Conservation (phyloP, 257 asterid species). For the Ajuga chamaepitys region DNA sequence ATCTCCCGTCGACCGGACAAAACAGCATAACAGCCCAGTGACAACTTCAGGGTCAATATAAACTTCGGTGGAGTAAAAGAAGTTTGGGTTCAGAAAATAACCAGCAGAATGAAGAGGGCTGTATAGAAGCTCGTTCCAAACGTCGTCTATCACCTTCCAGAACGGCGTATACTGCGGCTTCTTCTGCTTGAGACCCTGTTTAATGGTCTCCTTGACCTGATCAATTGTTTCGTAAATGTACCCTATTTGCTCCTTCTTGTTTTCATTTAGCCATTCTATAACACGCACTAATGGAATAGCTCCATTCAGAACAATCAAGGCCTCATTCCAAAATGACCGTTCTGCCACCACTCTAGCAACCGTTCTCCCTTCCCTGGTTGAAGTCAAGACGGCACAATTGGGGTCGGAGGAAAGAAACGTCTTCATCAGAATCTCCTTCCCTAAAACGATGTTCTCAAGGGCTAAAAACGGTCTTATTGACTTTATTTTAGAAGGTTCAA, state of each 20-base stretch:
- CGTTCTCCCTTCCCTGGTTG: conserved; percentile 23
- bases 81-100: conserved; percentile 45
- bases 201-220: conserved; percentile 58
- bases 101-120: conserved; percentile 63
- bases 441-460: conserved; percentile 44
- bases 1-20: conserved; percentile 26
- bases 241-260: conserved; percentile 27
- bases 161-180: conserved; percentile 26
- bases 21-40: conserved; percentile 32
- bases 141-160: conserved; percentile 53
- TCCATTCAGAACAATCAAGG: conserved; percentile 28
- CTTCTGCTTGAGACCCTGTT: conserved; percentile 26
- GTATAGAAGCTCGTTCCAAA: conserved; percentile 49
- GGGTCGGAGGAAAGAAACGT: conserved; percentile 28
- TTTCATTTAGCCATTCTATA: conserved; percentile 24
- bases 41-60: conserved; percentile 42
- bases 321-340: conserved; percentile 41
- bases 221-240: conserved; percentile 50
- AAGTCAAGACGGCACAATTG: conserved; percentile 10
- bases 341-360: conserved; percentile 33
- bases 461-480: conserved; percentile 30
- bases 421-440: conserved; percentile 18
- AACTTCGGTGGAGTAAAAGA: conserved; percentile 33
- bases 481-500: conserved; percentile 22
- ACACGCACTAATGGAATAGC: conserved; percentile 45